These are phyloP conservation scores for Acidiella bohemica DNA, from an alignment of 495 filamentous ascomycete genomes.

Conservation along the genomic window DNA sequence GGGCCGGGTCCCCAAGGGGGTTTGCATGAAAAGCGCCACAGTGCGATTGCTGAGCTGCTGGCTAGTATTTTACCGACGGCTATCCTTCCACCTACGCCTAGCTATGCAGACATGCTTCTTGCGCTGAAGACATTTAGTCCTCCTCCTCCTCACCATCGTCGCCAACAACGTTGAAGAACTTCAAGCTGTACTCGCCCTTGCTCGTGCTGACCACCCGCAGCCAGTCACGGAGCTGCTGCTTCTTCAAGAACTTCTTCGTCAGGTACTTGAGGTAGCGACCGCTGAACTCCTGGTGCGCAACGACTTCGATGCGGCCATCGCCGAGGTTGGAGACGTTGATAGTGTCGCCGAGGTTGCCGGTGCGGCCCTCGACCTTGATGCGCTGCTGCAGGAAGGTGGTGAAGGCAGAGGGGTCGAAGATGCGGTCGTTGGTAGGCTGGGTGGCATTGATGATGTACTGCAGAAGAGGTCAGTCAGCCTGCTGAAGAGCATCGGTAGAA, in stretches of 20 bases:
- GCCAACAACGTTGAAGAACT: constrained; percentile 99
- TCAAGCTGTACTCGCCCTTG: constrained; percentile 95
- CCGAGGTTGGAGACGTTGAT: constrained; percentile 79
- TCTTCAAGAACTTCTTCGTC: constrained; percentile 99
- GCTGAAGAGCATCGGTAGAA: no score
- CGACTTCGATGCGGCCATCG: constrained; percentile 95
- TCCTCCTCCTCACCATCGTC: constrained; percentile 95
- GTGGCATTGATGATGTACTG: constrained; percentile 98
- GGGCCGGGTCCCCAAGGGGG: no score
- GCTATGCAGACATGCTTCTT: no score
- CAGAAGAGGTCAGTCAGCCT: no score
- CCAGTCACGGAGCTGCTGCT: constrained; percentile 99
- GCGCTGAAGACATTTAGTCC: constrained; percentile 53
- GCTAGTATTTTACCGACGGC: no score
- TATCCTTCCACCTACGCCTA: no score
- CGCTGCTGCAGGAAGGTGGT: constrained; percentile 99
- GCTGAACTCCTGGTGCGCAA: constrained; percentile 94
- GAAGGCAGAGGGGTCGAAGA: constrained; percentile 97
- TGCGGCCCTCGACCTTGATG: constrained; percentile 98
- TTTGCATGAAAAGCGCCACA: no score
- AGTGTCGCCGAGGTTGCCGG: constrained; percentile 91
- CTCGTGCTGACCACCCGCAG: constrained; percentile 93
- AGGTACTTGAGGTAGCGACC: constrained; percentile 99
- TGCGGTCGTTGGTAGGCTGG: constrained; percentile 96
- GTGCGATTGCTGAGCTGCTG: no score